A percentile compares a stretch with the other conserved stretches of the same genome.
Conservation (phyloP, 257 asterid genomes). For the Lantana camara region DNA sequence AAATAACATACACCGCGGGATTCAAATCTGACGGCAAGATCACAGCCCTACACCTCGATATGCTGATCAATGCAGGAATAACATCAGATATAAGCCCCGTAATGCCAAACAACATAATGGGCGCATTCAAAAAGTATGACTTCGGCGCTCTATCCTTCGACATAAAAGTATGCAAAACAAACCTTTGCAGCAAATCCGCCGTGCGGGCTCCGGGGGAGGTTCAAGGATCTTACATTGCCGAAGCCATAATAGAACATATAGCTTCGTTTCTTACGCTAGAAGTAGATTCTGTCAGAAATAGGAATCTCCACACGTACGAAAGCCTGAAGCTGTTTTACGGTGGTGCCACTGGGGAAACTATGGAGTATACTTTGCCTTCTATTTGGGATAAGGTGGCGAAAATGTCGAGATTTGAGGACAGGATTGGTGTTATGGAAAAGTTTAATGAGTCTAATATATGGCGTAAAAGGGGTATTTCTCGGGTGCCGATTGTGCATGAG, state of each 20-base stretch:
- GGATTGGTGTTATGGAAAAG: slow-evolving; percentile 36
- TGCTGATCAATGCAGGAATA: slow-evolving; percentile 66
- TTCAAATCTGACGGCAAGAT: slow-evolving; percentile 68
- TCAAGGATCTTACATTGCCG: slow-evolving; percentile 74
- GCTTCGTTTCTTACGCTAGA: slow-evolving; percentile 53
- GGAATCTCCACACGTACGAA: slow-evolving; percentile 62
- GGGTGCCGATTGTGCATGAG: slow-evolving; percentile 56
- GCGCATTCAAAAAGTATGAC: slow-evolving; percentile 58
- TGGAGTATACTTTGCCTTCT: slow-evolving; percentile 55
- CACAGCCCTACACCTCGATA: slow-evolving; percentile 68
- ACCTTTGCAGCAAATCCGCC: slow-evolving; percentile 59
- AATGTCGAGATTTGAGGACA: slow-evolving; percentile 42
- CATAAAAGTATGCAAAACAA: slow-evolving; percentile 72
- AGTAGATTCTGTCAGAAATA: slow-evolving; percentile 50
- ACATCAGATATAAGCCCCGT: slow-evolving; percentile 53
- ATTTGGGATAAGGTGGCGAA: slow-evolving; percentile 63
- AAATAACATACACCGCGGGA: slow-evolving; percentile 68
- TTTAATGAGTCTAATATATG: slow-evolving; percentile 49
- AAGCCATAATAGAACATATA: slow-evolving; percentile 64
- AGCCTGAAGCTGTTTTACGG: slow-evolving; percentile 52
- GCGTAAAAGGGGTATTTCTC: slow-evolving; percentile 72
- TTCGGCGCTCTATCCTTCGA: slow-evolving; percentile 76
- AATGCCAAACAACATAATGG: slow-evolving; percentile 42
- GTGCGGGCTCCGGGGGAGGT: slow-evolving; percentile 87
- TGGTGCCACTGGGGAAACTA: slow-evolving; percentile 33